These are phyloP conservation scores for Linum lewisii DNA, from an alignment of 345 rosid species.

Conservation along the genomic window DNA sequence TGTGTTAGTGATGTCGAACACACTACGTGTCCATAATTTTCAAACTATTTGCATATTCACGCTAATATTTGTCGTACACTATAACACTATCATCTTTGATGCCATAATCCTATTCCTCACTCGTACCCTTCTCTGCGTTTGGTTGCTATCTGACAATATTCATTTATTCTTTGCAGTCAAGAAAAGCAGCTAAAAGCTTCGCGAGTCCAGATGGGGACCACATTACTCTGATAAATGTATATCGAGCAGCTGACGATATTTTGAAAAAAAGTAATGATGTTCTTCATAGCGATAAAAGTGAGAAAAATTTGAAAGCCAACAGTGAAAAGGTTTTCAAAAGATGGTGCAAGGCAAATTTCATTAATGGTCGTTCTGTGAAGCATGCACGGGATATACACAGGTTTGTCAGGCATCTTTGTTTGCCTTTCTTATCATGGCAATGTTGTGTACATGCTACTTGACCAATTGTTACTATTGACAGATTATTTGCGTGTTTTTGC, in stretches of 20 bases:
- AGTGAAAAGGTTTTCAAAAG: slow-evolving; percentile 47
- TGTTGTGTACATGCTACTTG: background rate
- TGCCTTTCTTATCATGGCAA: background rate
- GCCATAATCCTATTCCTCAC: background rate
- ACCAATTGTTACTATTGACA: background rate
- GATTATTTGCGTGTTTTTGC: slow-evolving; percentile 14
- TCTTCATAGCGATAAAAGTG: slow-evolving; percentile 31
- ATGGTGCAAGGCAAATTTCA: slow-evolving; percentile 86
- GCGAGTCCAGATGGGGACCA: slow-evolving; percentile 90
- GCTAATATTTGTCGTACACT: background rate
- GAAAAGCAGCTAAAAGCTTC: slow-evolving; percentile 61
- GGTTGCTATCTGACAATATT: slow-evolving; percentile 5
- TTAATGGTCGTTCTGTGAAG: slow-evolving; percentile 62
- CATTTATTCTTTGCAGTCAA: slow-evolving; percentile 44
- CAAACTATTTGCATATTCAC: background rate
- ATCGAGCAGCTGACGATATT: slow-evolving; percentile 57
- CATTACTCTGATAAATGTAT: slow-evolving; percentile 70
- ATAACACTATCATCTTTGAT: background rate
- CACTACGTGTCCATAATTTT: too few species aligned
- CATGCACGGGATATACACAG: slow-evolving; percentile 82
- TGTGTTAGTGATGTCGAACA: too few species aligned
- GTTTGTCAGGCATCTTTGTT: slow-evolving; percentile 21
- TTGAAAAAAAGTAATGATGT: slow-evolving; percentile 44
- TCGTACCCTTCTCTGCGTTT: background rate
- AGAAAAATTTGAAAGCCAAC: slow-evolving; percentile 12